Evolutionary conservation across 192 early-diverging fungal genomes (phyloP).

Genomic region (Mortierella antarctica): DNA sequence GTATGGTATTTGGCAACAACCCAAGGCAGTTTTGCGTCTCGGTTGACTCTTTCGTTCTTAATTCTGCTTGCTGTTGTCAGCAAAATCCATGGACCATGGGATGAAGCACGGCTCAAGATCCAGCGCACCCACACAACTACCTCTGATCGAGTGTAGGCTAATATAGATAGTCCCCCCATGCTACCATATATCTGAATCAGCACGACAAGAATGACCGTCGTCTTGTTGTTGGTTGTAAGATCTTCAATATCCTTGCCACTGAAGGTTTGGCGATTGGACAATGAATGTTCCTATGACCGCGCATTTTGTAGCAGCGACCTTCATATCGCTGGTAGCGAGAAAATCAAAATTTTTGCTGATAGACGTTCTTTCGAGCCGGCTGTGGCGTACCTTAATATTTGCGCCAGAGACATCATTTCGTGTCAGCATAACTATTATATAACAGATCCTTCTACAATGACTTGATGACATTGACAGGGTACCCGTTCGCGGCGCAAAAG

Average conservation of each 20-base stretch:
- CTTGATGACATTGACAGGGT: neutral
- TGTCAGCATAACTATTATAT: too few relatives aligned
- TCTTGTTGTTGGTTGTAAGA: constrained; percentile 22
- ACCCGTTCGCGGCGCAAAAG: constrained; percentile 20
- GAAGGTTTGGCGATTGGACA: constrained; percentile 21
- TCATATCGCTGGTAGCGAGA: constrained; percentile 7
- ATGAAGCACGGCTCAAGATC: constrained; percentile 86
- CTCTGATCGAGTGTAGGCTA: too few relatives aligned
- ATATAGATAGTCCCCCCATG: too few relatives aligned
- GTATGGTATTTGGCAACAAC: too few relatives aligned
- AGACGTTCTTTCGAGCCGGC: constrained; percentile 16
- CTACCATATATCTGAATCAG: constrained; percentile 5
- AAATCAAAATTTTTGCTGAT: constrained; percentile 18
- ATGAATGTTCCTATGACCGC: constrained; percentile 12
- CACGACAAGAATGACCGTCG: constrained; percentile 21
- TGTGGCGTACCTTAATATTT: too few relatives aligned
- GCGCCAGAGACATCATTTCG: too few relatives aligned
- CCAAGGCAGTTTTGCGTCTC: neutral
- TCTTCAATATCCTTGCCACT: constrained; percentile 18
- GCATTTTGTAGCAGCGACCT: constrained; percentile 20
- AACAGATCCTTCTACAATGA: too few relatives aligned
- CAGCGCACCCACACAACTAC: constrained; percentile 59
- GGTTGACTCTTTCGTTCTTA: neutral
- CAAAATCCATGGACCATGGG: constrained; percentile 98
- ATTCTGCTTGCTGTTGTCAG: constrained; percentile 47